These are phyloP conservation scores for Abortiporus biennis DNA, from an alignment of 1,284 basidiomycete genomes.

Conservation along the genomic window DNA sequence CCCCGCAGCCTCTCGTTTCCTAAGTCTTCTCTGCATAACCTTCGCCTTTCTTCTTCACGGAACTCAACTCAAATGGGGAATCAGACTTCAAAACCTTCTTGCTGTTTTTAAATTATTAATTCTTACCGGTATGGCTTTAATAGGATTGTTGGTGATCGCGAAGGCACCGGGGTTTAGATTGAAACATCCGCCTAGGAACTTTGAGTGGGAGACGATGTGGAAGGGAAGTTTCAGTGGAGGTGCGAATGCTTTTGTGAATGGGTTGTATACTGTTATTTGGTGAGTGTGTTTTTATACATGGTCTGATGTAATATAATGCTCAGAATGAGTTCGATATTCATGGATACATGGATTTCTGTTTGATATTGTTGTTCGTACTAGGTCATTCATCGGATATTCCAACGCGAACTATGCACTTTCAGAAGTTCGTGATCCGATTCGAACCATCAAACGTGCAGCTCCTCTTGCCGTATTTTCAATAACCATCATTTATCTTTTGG, in stretches of 20 bases:
- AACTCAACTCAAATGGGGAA: conserved; percentile 45
- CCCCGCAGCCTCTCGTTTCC: conserved; percentile 17
- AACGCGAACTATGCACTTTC: conserved; percentile 70
- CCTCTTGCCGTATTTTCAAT: conserved; percentile 55
- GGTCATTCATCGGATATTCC: conserved; percentile 66
- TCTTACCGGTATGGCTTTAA: conserved; percentile 48
- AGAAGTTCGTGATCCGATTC: conserved; percentile 59
- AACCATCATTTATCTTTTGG: conserved; percentile 48
- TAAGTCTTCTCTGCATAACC: conserved; percentile 45
- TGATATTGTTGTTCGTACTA: conserved; percentile 22
- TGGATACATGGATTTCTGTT: background rate
- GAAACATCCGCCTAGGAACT: conserved; percentile 39
- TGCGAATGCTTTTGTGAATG: conserved; percentile 51
- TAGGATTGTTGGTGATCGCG: conserved; percentile 52
- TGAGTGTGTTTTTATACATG: conserved; percentile 24
- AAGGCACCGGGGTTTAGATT: conserved; percentile 42
- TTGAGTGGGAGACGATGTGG: conserved; percentile 48
- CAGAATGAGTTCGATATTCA: background rate
- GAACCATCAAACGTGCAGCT: conserved; percentile 60
- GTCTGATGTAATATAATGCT: background rate
- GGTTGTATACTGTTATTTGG: conserved; percentile 66
- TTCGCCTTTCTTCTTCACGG: conserved; percentile 57
- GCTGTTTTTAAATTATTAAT: conserved; percentile 61
- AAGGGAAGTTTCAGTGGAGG: conserved; percentile 39
- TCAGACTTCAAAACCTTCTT: conserved; percentile 60